Conservation (phyloP, 352 stramenopile genomes). For the Phytophthora niederhauseri region DNA sequence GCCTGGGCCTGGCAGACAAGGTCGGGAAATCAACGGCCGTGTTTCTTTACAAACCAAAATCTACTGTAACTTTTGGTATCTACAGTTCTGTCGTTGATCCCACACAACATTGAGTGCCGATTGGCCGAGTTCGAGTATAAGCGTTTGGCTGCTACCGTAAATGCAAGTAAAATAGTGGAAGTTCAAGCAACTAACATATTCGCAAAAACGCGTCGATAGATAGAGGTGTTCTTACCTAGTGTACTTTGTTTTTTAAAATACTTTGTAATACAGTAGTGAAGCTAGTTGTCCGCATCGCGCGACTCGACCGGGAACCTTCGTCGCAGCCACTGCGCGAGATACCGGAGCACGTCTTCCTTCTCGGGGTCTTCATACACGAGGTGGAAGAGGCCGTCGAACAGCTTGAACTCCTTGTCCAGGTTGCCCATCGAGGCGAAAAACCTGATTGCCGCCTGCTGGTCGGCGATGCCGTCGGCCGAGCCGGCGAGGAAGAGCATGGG, state of each 20-base stretch:
- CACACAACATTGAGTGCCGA: too few relatives aligned
- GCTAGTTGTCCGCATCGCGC: background rate
- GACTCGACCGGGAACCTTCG: conserved; percentile 31
- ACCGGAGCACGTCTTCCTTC: conserved; percentile 50
- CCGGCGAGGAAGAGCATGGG: conserved; percentile 49
- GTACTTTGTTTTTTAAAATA: background rate
- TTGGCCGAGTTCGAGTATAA: too few relatives aligned
- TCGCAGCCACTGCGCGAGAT: conserved; percentile 48
- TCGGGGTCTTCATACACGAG: conserved; percentile 65
- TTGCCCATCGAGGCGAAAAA: conserved; percentile 56
- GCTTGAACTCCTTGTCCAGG: conserved; percentile 64
- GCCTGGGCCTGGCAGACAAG: too few relatives aligned
- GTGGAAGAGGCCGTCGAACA: conserved; percentile 63
- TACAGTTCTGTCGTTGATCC: too few relatives aligned
- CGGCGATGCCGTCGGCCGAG: conserved; percentile 52
- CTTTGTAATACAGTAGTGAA: background rate
- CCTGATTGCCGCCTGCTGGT: conserved; percentile 42
- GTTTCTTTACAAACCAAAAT: too few relatives aligned
- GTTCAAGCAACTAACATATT: too few relatives aligned
- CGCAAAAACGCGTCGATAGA: too few relatives aligned
- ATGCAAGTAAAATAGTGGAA: too few relatives aligned
- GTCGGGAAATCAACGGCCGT: too few relatives aligned
- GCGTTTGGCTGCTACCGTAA: too few relatives aligned
- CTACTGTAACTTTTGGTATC: too few relatives aligned
- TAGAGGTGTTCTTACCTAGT: too few relatives aligned